phyloP scores from a whole-genome alignment of 805 yeast genomes.

The Scheffersomyces coipomensis region DNA sequence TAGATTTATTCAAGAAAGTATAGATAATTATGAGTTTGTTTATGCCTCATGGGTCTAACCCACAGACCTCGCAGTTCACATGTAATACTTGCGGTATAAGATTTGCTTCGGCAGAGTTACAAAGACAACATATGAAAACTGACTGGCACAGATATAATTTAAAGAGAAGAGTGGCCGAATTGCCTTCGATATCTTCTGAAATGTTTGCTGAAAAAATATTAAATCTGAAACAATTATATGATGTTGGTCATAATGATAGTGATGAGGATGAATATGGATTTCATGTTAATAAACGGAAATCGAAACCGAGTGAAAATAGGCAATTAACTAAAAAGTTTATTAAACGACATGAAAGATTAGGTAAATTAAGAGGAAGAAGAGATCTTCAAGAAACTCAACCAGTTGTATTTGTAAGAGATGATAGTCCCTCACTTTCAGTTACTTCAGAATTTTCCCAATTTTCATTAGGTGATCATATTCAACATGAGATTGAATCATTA shows the following conservation, averaged over 20 bases:
- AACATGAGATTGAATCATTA: constrained; percentile 23
- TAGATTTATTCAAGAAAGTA: no score
- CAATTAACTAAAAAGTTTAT: constrained; percentile 42
- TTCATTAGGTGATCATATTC: constrained; percentile 46
- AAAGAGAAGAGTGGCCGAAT: constrained; percentile 46
- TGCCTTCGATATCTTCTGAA: constrained; percentile 71
- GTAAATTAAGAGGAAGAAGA: constrained; percentile 14
- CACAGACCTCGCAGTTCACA: constrained; percentile 26
- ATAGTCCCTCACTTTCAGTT: constrained; percentile 56
- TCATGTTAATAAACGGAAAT: constrained; percentile 28
- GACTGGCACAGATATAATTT: constrained; percentile 48
- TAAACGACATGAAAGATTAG: constrained; percentile 20
- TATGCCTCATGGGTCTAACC: constrained; percentile 22
- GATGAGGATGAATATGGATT: constrained; percentile 59
- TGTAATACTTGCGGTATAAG: constrained; percentile 42
- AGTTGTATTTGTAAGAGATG: constrained; percentile 24
- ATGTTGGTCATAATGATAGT: constrained; percentile 12
- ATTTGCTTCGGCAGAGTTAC: constrained; percentile 37
- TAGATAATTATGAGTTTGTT: constrained; percentile 8
- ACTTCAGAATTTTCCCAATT: constrained; percentile 54
- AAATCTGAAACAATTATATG: constrained; percentile 17
- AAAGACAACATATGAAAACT: constrained; percentile 42
- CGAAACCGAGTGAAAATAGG: constrained; percentile 17
- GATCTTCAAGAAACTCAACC: constrained; percentile 2
- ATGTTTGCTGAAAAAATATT: constrained; percentile 69